phyloP scores from a whole-genome alignment of 1,284 basidiomycete species.

The Ceratobasidium sp. region DNA sequence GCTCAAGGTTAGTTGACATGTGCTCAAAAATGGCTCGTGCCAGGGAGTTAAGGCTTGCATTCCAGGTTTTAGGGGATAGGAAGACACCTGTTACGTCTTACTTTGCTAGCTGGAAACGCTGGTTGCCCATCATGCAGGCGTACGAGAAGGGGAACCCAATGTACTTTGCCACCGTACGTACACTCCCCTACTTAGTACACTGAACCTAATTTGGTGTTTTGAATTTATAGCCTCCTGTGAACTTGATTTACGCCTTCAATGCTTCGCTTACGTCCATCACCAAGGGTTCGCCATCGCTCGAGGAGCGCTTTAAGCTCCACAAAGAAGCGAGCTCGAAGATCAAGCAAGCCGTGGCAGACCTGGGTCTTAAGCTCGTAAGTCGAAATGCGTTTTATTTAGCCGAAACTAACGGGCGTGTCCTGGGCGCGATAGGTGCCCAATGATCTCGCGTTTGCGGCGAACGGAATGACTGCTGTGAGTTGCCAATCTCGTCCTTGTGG shows the following conservation, averaged over 20 bases:
- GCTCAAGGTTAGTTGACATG: conserved; percentile 63
- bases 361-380: conserved; percentile 74
- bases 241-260: conserved; percentile 92
- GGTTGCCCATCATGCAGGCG: conserved; percentile 93
- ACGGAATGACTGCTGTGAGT: conserved; percentile 89
- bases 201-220: conserved; percentile 1
- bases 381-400: not conserved
- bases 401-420: not conserved
- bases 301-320: conserved; percentile 85
- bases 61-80: conserved; percentile 73
- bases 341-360: conserved; percentile 72
- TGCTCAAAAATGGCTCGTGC: not conserved
- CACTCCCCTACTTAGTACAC: too few species aligned
- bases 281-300: conserved; percentile 68
- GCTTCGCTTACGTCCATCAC: conserved; percentile 81
- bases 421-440: conserved; percentile 64
- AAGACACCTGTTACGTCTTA: conserved; percentile 79
- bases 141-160: conserved; percentile 80
- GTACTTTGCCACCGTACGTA: conserved; percentile 82
- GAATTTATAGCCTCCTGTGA: conserved; percentile 70
- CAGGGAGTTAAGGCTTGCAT: not conserved
- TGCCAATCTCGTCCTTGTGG: conserved; percentile 38
- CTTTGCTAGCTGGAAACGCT: conserved; percentile 92
- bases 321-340: conserved; percentile 76
- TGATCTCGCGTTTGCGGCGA: conserved; percentile 74